Evolutionary conservation across 345 rosid genomes (phyloP), one percentile per base, ranked within the genome.

Genomic region (Rhizophora apiculata): DNA sequence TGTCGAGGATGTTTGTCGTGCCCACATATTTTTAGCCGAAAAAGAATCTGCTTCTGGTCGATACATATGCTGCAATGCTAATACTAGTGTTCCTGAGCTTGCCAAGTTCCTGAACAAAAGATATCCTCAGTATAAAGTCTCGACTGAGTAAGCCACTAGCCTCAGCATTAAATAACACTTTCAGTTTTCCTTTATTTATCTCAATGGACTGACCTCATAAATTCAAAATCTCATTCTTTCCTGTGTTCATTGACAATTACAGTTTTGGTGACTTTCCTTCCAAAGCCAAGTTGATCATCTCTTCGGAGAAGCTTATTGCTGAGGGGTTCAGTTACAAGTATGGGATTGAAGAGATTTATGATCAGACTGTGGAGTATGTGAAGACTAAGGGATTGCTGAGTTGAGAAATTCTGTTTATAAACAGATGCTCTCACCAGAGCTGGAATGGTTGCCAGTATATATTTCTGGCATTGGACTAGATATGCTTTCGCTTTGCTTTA

Each of bases 11-110:
- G 86, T 86, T 19, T 89, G 93, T 67, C 86, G 86, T 0, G 96
- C 99, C 6, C 99, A 95, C 79, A 21, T 87, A 31, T 95, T 91
- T 67, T 57, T 92, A 63, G 96, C 93, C 0, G 90, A 94, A 82
- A 91, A 88, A 78, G 87, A 82, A 82, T 80, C 95, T 18, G 87
- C 93, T 66, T 87, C 88, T 2, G 97, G 95, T 62, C 88, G 97
- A 15, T 94, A 88, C 72, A 80, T 89, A 32, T 91, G 95, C 60
- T 86, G 90, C 77, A 76, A 80, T 69, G 72, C 63, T 48, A 94
- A 92, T 69, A 78, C 97, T 67, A 84, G 87, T 74, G 81, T 90
- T 70, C 88, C 88, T 15, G 83, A 82, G 75, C 80, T 87, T 56
- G 90, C 92, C 13, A 71, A 71, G 74, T 82, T 92, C 84, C 89